Evolutionary conservation across 768 basidiomycete genomes (phyloP).

Genomic region (Tylopilus sp.): DNA sequence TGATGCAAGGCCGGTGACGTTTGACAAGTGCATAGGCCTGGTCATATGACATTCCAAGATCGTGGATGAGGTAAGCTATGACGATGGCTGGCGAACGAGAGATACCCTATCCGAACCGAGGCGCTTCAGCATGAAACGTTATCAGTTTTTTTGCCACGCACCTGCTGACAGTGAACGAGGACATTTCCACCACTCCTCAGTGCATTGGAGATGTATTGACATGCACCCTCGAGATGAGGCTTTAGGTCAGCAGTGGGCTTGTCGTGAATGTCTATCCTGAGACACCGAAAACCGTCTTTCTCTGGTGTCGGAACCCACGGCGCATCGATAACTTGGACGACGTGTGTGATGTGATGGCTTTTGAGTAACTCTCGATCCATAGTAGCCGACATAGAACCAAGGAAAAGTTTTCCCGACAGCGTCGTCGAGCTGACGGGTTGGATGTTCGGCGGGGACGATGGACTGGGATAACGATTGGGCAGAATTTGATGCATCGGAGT

Average conservation of each 20-base stretch:
- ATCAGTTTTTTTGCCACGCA: conserved; percentile 27
- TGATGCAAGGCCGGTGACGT: conserved; percentile 65
- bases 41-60: conserved; percentile 71
- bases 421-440: conserved; percentile 14
- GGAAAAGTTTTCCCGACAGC: conserved; percentile 54
- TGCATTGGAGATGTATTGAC: conserved; percentile 60
- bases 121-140: not conserved
- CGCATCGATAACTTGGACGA: conserved; percentile 66
- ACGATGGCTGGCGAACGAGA: conserved; percentile 76
- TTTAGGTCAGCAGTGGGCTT: conserved; percentile 56
- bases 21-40: conserved; percentile 57
- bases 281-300: conserved; percentile 47
- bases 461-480: conserved; percentile 30
- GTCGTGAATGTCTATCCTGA: conserved; percentile 69
- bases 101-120: conserved; percentile 49
- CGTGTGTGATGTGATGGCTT: conserved; percentile 48
- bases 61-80: conserved; percentile 78
- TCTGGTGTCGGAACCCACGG: conserved; percentile 55
- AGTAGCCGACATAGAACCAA: conserved; percentile 63
- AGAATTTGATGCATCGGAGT: conserved; percentile 81
- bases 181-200: conserved; percentile 61
- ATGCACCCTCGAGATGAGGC: conserved; percentile 66
- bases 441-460: conserved; percentile 18
- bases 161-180: conserved; percentile 82
- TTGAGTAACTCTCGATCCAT: conserved; percentile 53